A percentile compares a stretch with the other conserved stretches of the same genome.
phyloP scores from a whole-genome alignment of 768 basidiomycete species.

The Multifurca ochricompacta region DNA sequence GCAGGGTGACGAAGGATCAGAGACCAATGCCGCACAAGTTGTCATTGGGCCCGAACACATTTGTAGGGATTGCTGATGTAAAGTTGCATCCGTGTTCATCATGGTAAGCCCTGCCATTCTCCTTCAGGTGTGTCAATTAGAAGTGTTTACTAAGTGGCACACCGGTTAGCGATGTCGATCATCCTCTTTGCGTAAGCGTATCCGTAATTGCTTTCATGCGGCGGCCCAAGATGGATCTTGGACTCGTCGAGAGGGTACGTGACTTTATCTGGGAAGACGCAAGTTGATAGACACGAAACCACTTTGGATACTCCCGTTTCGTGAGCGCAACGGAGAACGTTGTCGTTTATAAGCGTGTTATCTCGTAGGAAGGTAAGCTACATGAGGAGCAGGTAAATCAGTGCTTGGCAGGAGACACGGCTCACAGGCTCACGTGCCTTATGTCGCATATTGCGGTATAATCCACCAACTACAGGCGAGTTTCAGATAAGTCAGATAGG shows the following conservation, averaged over 20 bases:
- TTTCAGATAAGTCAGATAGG: too few relatives aligned
- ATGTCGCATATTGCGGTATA: slow-evolving; percentile 94
- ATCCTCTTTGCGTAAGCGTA: slow-evolving; percentile 95
- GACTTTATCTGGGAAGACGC: slow-evolving; percentile 95
- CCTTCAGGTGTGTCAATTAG: background rate
- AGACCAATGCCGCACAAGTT: slow-evolving; percentile 60
- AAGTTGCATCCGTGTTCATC: slow-evolving; percentile 93
- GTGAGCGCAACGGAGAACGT: slow-evolving; percentile 73
- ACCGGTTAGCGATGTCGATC: slow-evolving; percentile 96
- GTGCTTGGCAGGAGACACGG: background rate
- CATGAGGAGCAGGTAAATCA: background rate
- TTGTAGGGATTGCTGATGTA: slow-evolving; percentile 94
- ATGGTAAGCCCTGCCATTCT: slow-evolving; percentile 73
- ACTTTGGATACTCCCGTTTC: slow-evolving; percentile 62
- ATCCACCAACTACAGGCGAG: slow-evolving; percentile 64
- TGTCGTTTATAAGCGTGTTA: slow-evolving; percentile 93
- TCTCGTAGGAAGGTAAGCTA: slow-evolving; percentile 90
- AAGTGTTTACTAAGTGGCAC: slow-evolving; percentile 24
- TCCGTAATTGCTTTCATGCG: slow-evolving; percentile 92
- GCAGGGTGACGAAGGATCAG: background rate
- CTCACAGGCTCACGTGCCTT: slow-evolving; percentile 45
- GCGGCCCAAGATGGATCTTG: slow-evolving; percentile 88
- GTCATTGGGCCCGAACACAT: slow-evolving; percentile 92
- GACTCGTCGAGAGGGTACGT: slow-evolving; percentile 87
- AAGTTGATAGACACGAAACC: slow-evolving; percentile 94